A percentile compares a stretch with the other conserved stretches of the same genome.
phyloP scores from a whole-genome alignment of 73 alveolate species.

The Paramecium sonneborni region DNA sequence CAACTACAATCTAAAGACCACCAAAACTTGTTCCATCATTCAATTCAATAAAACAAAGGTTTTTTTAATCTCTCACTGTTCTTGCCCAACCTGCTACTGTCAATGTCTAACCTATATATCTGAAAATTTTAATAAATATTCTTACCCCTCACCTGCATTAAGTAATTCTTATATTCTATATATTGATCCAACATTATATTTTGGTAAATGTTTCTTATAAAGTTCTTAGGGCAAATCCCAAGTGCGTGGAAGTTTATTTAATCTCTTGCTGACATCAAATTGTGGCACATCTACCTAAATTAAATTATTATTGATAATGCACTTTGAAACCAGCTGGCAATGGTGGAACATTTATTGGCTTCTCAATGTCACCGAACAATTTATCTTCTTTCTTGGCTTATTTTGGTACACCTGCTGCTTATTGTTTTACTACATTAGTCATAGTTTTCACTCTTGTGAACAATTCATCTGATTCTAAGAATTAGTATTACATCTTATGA shows the following conservation, averaged over 20 bases:
- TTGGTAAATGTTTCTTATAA: slow-evolving; percentile 17
- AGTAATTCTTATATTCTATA: slow-evolving; percentile 42
- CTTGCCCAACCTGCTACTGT: slow-evolving; percentile 98
- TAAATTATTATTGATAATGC: not conserved
- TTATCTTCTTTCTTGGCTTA: slow-evolving; percentile 15
- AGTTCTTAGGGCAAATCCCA: slow-evolving; percentile 47
- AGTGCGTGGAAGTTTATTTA: slow-evolving; percentile 45
- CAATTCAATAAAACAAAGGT: slow-evolving; percentile 88
- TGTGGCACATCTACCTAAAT: not conserved
- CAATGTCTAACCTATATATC: slow-evolving; percentile 77
- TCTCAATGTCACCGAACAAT: slow-evolving; percentile 7
- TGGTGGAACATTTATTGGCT: slow-evolving; percentile 47
- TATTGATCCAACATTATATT: slow-evolving; percentile 56
- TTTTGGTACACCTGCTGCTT: slow-evolving; percentile 19
- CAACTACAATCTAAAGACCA: slow-evolving; percentile 88
- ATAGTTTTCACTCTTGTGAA: slow-evolving; percentile 40
- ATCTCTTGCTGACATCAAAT: slow-evolving; percentile 32
- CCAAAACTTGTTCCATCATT: slow-evolving; percentile 95
- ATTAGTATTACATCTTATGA: slow-evolving; percentile 42
- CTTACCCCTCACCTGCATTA: slow-evolving; percentile 37
- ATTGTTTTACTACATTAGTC: not conserved
- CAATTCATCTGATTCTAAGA: slow-evolving; percentile 65
- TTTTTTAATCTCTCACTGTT: slow-evolving; percentile 89
- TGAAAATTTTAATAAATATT: not conserved
- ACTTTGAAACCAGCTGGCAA: slow-evolving; percentile 52